Conservation (phyloP, 768 basidiomycete species). For the Russula olivacea region DNA sequence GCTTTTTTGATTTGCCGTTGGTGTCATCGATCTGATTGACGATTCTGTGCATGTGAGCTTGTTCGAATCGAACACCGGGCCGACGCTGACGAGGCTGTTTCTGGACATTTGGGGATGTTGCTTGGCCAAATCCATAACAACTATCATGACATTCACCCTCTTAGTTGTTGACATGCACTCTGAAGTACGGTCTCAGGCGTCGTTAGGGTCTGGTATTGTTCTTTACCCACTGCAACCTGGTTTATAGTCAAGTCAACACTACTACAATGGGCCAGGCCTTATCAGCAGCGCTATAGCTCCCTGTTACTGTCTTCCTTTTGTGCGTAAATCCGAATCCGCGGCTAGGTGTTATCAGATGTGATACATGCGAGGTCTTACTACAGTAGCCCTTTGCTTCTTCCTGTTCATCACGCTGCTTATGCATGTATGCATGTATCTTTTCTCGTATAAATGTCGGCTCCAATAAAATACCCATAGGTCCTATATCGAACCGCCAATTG, state of each 20-base stretch:
- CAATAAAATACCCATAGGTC: neutral
- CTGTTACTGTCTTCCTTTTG: neutral
- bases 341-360: neutral
- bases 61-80: neutral
- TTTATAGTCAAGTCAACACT: neutral
- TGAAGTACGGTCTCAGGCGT: neutral
- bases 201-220: neutral
- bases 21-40: neutral
- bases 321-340: neutral
- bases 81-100: neutral
- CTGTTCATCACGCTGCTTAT: neutral
- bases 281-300: no score
- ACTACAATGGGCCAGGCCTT: no score
- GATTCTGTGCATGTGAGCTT: neutral
- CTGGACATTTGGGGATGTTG: neutral
- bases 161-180: neutral
- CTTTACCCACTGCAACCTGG: neutral
- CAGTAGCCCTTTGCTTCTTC: neutral
- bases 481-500: neutral
- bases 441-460: neutral
- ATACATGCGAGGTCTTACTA: neutral
- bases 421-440: neutral
- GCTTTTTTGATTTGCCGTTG: neutral
- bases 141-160: neutral
- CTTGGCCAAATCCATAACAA: neutral